A percentile compares a stretch with the other conserved stretches of the same genome.
phyloP scores from a whole-genome alignment of 2,329 filamentous ascomycete species.

The Aspergillus tubingensis region DNA sequence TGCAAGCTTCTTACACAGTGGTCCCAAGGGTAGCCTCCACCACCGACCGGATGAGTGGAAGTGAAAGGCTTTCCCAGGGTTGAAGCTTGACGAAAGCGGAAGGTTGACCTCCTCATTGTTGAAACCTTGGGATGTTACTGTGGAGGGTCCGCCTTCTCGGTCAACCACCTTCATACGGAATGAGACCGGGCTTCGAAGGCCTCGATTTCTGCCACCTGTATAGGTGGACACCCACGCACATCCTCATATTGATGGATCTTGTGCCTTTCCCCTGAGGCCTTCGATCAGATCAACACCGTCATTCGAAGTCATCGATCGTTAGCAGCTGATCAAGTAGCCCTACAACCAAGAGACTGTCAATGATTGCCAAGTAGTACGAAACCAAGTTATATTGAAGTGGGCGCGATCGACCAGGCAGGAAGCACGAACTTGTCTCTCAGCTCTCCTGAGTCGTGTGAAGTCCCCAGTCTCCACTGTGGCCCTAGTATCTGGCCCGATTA shows the following conservation, averaged over 20 bases:
- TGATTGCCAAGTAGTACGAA: slow-evolving; percentile 5
- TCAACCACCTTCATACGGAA: not conserved
- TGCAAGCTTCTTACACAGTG: not conserved
- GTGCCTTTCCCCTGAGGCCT: not conserved
- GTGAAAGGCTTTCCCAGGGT: not conserved
- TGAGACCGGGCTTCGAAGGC: not conserved
- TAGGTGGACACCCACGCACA: not conserved
- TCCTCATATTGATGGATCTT: too few relatives aligned
- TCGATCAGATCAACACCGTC: not conserved
- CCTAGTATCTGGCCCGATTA: not conserved
- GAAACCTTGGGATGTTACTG: not conserved
- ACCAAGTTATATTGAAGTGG: slow-evolving; percentile 1
- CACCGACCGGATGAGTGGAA: not conserved
- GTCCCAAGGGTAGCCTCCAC: not conserved
- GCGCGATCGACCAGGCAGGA: not conserved
- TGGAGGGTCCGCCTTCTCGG: not conserved
- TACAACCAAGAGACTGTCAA: not conserved
- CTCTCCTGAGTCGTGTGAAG: not conserved
- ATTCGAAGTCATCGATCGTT: not conserved
- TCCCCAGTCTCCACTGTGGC: not conserved
- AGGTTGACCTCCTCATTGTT: not conserved
- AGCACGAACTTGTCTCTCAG: not conserved
- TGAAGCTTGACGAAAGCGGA: slow-evolving; percentile 2
- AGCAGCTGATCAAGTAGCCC: not conserved
- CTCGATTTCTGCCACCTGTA: not conserved